phyloP scores from a whole-genome alignment of 1,284 basidiomycete species.

The Apiotrichum montevideense region DNA sequence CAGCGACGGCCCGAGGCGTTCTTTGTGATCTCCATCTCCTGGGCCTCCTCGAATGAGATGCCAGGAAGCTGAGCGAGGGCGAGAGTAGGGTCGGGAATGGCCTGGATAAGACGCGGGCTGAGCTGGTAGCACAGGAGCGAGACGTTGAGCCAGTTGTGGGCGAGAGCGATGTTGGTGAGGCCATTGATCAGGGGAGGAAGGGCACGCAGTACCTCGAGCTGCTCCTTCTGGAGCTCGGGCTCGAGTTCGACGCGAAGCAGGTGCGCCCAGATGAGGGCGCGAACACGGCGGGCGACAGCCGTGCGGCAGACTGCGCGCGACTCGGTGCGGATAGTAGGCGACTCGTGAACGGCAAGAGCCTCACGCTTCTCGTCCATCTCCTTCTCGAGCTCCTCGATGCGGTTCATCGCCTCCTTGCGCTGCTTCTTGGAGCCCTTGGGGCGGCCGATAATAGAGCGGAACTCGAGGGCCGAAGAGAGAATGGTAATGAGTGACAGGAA shows the following conservation, averaged over 20 bases:
- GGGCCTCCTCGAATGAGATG: conserved; percentile 52
- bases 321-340: conserved; percentile 27
- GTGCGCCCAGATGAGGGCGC: conserved; percentile 79
- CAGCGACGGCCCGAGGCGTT: conserved; percentile 54
- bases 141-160: conserved; percentile 87
- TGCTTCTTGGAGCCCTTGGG: conserved; percentile 39
- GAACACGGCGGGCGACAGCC: conserved; percentile 52
- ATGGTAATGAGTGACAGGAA: conserved; percentile 69
- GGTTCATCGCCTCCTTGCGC: conserved; percentile 47
- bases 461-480: conserved; percentile 67
- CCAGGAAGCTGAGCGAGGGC: conserved; percentile 69
- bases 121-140: conserved; percentile 74
- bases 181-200: conserved; percentile 71
- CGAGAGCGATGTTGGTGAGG: conserved; percentile 71
- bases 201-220: conserved; percentile 61
- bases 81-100: conserved; percentile 58
- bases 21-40: conserved; percentile 49
- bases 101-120: conserved; percentile 79
- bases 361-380: conserved; percentile 53
- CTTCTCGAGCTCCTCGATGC: conserved; percentile 57
- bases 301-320: conserved; percentile 28
- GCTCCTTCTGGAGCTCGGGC: conserved; percentile 59
- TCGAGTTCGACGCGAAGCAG: conserved; percentile 68
- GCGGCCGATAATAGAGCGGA: conserved; percentile 41
- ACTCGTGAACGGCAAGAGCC: conserved; percentile 35